phyloP scores from a whole-genome alignment of 352 stramenopile genomes.

The Elongisporangium undulatum region DNA sequence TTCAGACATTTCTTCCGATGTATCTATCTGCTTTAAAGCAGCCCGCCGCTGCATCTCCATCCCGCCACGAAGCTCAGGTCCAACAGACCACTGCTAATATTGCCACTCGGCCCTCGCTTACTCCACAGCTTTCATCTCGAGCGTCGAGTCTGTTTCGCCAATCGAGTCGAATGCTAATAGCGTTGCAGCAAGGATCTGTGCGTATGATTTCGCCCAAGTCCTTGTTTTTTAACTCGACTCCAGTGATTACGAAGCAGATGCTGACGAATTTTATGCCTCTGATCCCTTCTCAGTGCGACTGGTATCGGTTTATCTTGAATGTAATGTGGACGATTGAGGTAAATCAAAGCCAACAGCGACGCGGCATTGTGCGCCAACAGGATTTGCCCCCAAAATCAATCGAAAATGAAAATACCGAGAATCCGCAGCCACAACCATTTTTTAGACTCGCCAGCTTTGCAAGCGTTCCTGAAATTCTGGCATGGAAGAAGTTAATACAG shows the following conservation, averaged over 20 bases:
- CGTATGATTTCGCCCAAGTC: conserved; percentile 3
- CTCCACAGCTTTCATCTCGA: not conserved
- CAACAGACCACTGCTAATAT: not conserved
- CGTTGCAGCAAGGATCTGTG: conserved; percentile 1
- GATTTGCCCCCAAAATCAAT: not conserved
- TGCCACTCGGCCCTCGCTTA: not conserved
- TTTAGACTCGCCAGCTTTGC: not conserved
- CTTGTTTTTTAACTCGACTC: conserved; percentile 10
- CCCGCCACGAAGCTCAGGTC: not conserved
- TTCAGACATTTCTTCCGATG: conserved; percentile 30
- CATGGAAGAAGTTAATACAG: not conserved
- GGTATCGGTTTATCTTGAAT: conserved; percentile 24
- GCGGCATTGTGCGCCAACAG: not conserved
- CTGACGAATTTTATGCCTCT: conserved; percentile 14
- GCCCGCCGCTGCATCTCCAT: not conserved
- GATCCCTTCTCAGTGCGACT: conserved; percentile 10
- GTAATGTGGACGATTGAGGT: conserved; percentile 4
- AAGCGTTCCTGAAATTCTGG: not conserved
- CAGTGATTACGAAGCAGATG: conserved; percentile 13
- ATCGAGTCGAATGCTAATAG: not conserved
- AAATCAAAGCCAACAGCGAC: not conserved
- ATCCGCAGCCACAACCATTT: not conserved
- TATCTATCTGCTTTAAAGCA: conserved; percentile 17
- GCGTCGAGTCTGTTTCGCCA: not conserved
- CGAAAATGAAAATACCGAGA: not conserved